These are phyloP conservation scores for Groenewaldozyma salmanticensis DNA, from an alignment of 805 yeast genomes.

Conservation along the genomic window DNA sequence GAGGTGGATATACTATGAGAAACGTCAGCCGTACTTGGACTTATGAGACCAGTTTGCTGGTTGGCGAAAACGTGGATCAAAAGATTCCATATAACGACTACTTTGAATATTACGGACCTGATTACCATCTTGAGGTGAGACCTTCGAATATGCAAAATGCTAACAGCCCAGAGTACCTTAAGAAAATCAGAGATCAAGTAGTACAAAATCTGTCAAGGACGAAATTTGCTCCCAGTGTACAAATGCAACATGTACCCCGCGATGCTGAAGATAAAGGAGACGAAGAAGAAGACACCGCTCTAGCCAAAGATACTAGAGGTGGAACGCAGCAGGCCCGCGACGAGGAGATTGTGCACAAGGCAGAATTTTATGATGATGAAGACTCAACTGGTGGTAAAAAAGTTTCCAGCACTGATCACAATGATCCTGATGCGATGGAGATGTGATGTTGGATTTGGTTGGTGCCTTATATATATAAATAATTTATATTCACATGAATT, in stretches of 20 bases:
- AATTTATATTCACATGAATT: not conserved
- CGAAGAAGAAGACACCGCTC: slow-evolving; percentile 72
- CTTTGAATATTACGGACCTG: slow-evolving; percentile 96
- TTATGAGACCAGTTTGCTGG: slow-evolving; percentile 77
- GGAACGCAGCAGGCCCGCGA: slow-evolving; percentile 85
- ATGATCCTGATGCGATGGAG: slow-evolving; percentile 12
- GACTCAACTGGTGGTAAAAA: slow-evolving; percentile 34
- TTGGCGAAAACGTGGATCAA: slow-evolving; percentile 41
- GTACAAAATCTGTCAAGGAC: slow-evolving; percentile 74
- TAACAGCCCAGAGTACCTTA: slow-evolving; percentile 83
- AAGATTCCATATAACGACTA: slow-evolving; percentile 90
- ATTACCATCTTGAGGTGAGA: slow-evolving; percentile 86
- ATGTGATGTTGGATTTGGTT: slow-evolving; percentile 3
- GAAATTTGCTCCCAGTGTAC: slow-evolving; percentile 96
- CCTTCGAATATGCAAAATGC: slow-evolving; percentile 97
- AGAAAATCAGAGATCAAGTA: slow-evolving; percentile 71
- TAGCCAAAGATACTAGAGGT: slow-evolving; percentile 80
- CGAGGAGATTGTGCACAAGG: slow-evolving; percentile 54
- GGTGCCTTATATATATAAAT: not conserved
- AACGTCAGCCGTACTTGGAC: slow-evolving; percentile 95
- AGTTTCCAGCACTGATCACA: slow-evolving; percentile 6
- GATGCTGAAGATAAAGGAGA: slow-evolving; percentile 84
- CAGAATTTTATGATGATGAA: slow-evolving; percentile 68
- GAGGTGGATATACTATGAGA: slow-evolving; percentile 97
- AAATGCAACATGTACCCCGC: slow-evolving; percentile 77